These are phyloP conservation scores for Penicillium taxi DNA, from an alignment of 495 filamentous ascomycete genomes.

Conservation along the genomic window DNA sequence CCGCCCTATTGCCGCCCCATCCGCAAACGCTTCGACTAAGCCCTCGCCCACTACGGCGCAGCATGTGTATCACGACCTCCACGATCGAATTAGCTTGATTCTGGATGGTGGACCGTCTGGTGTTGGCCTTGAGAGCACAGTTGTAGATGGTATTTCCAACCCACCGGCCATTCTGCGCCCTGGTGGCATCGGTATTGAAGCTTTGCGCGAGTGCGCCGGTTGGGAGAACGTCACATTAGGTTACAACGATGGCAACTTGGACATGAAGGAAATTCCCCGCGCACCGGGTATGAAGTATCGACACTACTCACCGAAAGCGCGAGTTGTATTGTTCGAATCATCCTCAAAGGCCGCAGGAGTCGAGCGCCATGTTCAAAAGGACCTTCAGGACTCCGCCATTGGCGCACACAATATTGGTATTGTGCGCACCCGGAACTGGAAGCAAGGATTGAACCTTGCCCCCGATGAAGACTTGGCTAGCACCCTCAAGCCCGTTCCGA, in stretches of 20 bases:
- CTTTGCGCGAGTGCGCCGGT: conserved; percentile 61
- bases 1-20: conserved; percentile 83
- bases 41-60: conserved; percentile 83
- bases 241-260: conserved; percentile 56
- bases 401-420: conserved; percentile 40
- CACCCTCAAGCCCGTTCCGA: conserved; percentile 18
- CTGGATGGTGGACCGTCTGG: conserved; percentile 79
- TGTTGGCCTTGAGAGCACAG: conserved; percentile 93
- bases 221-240: conserved; percentile 72
- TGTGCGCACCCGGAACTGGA: conserved; percentile 41
- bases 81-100: conserved; percentile 78
- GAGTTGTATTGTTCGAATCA: conserved; percentile 71
- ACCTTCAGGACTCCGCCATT: conserved; percentile 30
- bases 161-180: conserved; percentile 81
- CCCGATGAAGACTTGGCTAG: conserved; percentile 20
- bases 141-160: conserved; percentile 77
- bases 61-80: conserved; percentile 80
- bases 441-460: conserved; percentile 24
- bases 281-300: conserved; percentile 99
- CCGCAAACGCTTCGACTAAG: conserved; percentile 87
- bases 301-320: conserved; percentile 90
- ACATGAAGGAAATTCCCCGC: conserved; percentile 50
- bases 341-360: conserved; percentile 28
- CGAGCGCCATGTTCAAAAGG: conserved; percentile 26
- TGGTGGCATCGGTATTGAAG: conserved; percentile 84